phyloP scores from a whole-genome alignment of 1,284 basidiomycete species.

The Ceratobasidium sp. region DNA sequence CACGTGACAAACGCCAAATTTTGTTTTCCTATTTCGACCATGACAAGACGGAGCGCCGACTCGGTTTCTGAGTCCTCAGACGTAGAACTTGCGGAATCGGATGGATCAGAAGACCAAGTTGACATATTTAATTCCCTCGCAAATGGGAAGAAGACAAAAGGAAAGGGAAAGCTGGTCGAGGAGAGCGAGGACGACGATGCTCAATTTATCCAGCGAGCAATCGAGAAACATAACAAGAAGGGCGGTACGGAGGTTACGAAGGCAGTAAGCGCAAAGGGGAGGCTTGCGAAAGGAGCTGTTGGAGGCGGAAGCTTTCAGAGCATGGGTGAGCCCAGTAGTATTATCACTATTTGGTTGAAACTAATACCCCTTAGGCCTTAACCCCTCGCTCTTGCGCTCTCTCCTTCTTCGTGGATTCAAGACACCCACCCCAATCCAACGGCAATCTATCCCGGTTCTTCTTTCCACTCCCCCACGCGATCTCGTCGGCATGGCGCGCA shows the following conservation, averaged over 20 bases:
- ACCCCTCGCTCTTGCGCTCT: constrained; percentile 86
- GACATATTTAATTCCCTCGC: constrained; percentile 65
- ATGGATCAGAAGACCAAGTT: constrained; percentile 59
- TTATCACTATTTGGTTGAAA: constrained; percentile 5
- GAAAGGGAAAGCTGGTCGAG: constrained; percentile 47
- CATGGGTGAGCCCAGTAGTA: constrained; percentile 73
- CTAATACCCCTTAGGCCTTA: constrained; percentile 70
- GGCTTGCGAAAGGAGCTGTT: constrained; percentile 76
- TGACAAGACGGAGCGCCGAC: constrained; percentile 3
- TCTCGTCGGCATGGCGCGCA: constrained; percentile 98
- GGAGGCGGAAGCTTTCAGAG: constrained; percentile 89
- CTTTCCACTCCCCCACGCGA: constrained; percentile 90
- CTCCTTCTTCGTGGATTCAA: constrained; percentile 95
- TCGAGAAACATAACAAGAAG: constrained; percentile 75
- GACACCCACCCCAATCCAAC: constrained; percentile 96
- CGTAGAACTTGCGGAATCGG: constrained; percentile 12
- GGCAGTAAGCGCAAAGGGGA: constrained; percentile 67
- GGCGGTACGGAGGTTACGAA: constrained; percentile 79
- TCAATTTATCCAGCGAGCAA: constrained; percentile 73
- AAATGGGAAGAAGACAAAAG: constrained; percentile 54
- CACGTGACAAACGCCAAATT: constrained; percentile 34
- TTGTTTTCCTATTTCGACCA: constrained; percentile 40
- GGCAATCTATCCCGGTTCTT: constrained; percentile 88
- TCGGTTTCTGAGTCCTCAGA: constrained; percentile 21
- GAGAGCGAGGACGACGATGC: constrained; percentile 71